Evolutionary conservation across 2,329 filamentous ascomycete species (phyloP), one percentile per base, ranked within the genome.

Genomic region (Cryphonectria carpinicola): DNA sequence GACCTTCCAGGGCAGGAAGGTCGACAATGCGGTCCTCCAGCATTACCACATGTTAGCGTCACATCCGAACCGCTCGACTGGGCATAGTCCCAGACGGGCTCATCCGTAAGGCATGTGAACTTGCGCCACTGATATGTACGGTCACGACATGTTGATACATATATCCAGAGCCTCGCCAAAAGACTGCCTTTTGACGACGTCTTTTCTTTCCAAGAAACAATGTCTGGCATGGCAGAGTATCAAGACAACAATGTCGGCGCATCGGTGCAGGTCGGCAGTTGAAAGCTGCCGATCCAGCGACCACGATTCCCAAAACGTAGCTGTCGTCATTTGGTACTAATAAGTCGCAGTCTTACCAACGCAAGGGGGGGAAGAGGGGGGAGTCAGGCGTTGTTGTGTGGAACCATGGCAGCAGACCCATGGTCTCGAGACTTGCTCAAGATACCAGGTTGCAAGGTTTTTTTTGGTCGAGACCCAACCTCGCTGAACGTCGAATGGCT

Each of bases 1-100:
- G 56, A 70, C 68, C 63, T 70, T 70, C 68, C 68, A 49, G 68
- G 63, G 68, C 63, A 66, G 68, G 63, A 70, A 70, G 68, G 68
- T 66, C 68, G 28, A 52, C n/a, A 62, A 46, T 41, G 43, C 56
- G 37, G 56, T 35, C 25, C 25, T 25, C 37, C 39, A 17, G 41
- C n/a, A 10, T 10, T 17, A 62, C 63, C 68, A 62, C 68, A 66
- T 66, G 63, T 37, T 64, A 65, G 25, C 7, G 68, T 70, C 63
- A 60, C 68, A 70, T 70, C 46, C 25, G 11, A n/a, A 14, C 35
- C 37, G 68, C 68, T 70, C 64, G 58, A 66, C 56, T 41, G 43
- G 68, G 68, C 41, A 22, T 66, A 63, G 64, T 66, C 17, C 43
- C 32, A 25, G 32, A 22, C 62, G 68, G 46, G 25, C 54, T 19